Evolutionary conservation across 2,329 filamentous ascomycete genomes (phyloP).

Genomic region (Hypoxylon rubiginosum): DNA sequence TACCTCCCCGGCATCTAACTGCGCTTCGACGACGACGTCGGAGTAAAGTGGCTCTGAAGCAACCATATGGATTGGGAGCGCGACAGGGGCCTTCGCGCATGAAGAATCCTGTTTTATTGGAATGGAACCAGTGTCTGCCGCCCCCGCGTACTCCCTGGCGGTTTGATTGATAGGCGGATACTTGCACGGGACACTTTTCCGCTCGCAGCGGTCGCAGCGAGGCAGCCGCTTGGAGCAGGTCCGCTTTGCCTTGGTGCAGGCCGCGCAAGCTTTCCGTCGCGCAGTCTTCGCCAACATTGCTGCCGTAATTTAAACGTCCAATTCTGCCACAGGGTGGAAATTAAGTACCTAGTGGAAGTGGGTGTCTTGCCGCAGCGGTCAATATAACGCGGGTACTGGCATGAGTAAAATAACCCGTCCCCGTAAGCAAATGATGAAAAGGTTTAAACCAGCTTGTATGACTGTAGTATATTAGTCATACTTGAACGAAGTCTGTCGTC

Average conservation of each 20-base stretch:
- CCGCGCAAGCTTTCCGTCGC: conserved; percentile 23
- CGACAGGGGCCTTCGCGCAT: neutral
- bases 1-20: neutral
- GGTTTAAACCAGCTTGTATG: too few relatives aligned
- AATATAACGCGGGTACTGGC: too few relatives aligned
- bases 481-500: neutral
- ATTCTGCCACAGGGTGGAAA: conserved; percentile 1
- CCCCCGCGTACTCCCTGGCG: conserved; percentile 24
- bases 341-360: too few relatives aligned
- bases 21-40: neutral
- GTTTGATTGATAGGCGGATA: conserved; percentile 24
- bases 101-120: neutral
- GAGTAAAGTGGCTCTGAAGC: conserved; percentile 9
- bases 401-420: neutral
- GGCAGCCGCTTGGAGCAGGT: conserved; percentile 24
- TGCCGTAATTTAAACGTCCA: too few relatives aligned
- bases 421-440: too few relatives aligned
- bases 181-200: conserved; percentile 18
- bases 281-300: conserved; percentile 2
- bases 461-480: neutral
- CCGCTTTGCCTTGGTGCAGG: conserved; percentile 27
- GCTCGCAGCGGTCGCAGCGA: conserved; percentile 20
- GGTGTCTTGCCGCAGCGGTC: conserved; percentile 1
- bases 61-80: conserved; percentile 17
- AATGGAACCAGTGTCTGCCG: neutral